Evolutionary conservation across 2,329 filamentous ascomycete genomes (phyloP), one percentile per base, ranked within the genome.

Genomic region (Phaeomoniella chlamydospora): DNA sequence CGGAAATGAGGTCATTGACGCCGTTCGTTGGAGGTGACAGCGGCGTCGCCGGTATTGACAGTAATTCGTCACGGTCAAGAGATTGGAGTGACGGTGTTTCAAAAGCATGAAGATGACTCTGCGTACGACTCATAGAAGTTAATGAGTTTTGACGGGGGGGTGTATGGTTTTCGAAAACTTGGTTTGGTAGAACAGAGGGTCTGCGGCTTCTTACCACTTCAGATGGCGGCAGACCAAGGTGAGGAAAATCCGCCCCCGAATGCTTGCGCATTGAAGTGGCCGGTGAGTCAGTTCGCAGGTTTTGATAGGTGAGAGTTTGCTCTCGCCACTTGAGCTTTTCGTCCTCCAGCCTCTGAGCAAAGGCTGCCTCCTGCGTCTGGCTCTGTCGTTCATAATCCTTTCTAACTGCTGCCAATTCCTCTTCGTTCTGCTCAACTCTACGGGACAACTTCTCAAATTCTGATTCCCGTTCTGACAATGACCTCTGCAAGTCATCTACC

Each of bases 1-100:
- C 82, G 2, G 84, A 92, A 18, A 90, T 72, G 63, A 93, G 80
- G 49, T 94, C 87, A 46, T 86, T 80, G 40, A 82, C 71, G 4
- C 80, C 74, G 18, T 49, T 49, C 4, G 58, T 55, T 16, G 53
- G 55, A 17, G 53, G 55, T 3, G 55, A 58, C 3, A 58, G 57
- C 12, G 59, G 59, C 2, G 55, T 55, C 9, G 44, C 46, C 6
- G 55, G 52, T 35, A 50, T 57, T n/a, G 45, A 50, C 38, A 59
- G 61, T 41, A 57, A 61, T 34, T 65, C 62, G 32, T 68, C 62
- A 2, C 56, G 53, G 37, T 72, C 66, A 36, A 67, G 62, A 2
- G 64, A 54, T 31, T 63, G 56, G 36, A 67, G 59, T 3, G 62
- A 63, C 0, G 66, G 65, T 1, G 66, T 64, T 13, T 61, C 56